Conservation (phyloP, 2,329 filamentous ascomycete species). For the Arthrobotrys sphaeroides region DNA sequence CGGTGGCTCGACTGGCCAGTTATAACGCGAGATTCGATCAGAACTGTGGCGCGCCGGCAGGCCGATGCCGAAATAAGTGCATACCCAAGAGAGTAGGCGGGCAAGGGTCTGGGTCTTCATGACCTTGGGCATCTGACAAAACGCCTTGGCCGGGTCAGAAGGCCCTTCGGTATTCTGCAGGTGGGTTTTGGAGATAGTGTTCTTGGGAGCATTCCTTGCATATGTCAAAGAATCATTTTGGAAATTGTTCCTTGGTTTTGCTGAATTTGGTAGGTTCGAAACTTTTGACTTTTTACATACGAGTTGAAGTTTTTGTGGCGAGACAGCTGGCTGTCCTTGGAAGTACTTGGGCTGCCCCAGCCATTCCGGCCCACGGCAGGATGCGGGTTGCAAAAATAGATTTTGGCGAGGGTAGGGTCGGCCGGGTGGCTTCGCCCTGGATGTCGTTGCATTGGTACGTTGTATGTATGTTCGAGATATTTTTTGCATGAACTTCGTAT, state of each 20-base stretch:
- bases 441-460: background rate
- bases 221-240: constrained; percentile 20
- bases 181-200: background rate
- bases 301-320: constrained; percentile 16
- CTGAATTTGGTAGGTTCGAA: constrained; percentile 22
- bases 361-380: background rate
- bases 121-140: constrained; percentile 52
- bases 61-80: constrained; percentile 46
- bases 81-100: constrained; percentile 40
- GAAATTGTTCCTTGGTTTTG: constrained; percentile 8
- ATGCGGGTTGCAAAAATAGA: constrained; percentile 9
- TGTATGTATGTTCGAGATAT: background rate
- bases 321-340: background rate
- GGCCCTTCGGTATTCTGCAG: constrained; percentile 25
- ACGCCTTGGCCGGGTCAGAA: constrained; percentile 30
- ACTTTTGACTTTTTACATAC: background rate
- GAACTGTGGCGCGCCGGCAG: constrained; percentile 50
- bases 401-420: background rate
- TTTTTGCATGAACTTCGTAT: background rate
- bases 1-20: constrained; percentile 44
- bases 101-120: constrained; percentile 20
- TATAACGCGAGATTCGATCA: background rate
- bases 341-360: background rate
- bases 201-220: constrained; percentile 1
- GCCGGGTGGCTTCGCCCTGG: constrained; percentile 1